These are phyloP conservation scores for Phylloporus arenicola DNA, from an alignment of 768 basidiomycete species.

Conservation along the genomic window DNA sequence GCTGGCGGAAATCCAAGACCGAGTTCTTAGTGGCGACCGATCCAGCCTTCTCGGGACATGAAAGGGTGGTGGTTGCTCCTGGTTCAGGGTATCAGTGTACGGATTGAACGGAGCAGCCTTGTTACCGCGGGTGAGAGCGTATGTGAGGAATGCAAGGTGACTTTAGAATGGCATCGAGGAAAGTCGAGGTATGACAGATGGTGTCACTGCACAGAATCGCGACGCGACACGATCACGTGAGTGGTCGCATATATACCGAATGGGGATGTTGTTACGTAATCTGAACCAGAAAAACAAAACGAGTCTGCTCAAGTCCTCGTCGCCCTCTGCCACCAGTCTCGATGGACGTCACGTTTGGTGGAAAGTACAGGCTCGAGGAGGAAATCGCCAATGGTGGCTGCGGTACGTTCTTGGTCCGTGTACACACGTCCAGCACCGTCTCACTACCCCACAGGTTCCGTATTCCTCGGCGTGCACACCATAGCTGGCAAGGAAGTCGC, in stretches of 20 bases:
- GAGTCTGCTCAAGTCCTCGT: slow-evolving; percentile 2
- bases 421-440: slow-evolving; percentile 4
- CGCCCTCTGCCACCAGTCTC: slow-evolving; percentile 12
- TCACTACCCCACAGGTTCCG: slow-evolving; percentile 47
- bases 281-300: slow-evolving; percentile 9
- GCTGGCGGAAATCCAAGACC: no score
- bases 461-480: slow-evolving; percentile 74
- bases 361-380: slow-evolving; percentile 73
- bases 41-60: no score
- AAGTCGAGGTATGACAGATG: no score
- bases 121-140: no score
- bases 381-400: slow-evolving; percentile 80
- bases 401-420: slow-evolving; percentile 56
- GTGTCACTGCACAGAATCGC: no score
- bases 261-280: slow-evolving; percentile 21
- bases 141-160: no score
- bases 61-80: no score
- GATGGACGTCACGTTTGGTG: slow-evolving; percentile 52
- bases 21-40: no score
- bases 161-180: no score
- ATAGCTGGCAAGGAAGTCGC: slow-evolving; percentile 80
- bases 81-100: no score
- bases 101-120: no score
- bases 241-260: neutral
- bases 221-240: slow-evolving; percentile 30